These are phyloP conservation scores for Suaeda aralocaspica DNA, from an alignment of 148 eudicot genomes.

Conservation along the genomic window DNA sequence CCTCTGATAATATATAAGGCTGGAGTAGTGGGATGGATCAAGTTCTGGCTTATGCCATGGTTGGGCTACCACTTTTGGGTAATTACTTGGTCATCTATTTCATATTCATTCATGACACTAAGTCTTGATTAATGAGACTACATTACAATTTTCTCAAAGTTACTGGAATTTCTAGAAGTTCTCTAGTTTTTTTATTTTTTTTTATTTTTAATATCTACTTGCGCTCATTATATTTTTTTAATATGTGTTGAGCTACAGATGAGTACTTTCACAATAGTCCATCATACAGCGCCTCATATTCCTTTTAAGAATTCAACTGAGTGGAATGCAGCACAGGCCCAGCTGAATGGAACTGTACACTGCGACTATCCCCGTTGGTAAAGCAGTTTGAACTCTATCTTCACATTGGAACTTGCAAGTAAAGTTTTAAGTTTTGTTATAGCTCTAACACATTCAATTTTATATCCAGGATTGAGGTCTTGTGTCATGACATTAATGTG, in stretches of 20 bases:
- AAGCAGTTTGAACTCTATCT: not conserved
- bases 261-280: constrained; percentile 97
- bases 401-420: not conserved
- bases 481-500: constrained; percentile 85
- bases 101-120: not conserved
- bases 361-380: constrained; percentile 95
- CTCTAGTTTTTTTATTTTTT: not conserved
- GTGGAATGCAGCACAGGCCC: constrained; percentile 96
- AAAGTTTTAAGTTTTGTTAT: not conserved
- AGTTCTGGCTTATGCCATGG: constrained; percentile 98
- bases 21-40: constrained; percentile 85
- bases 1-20: constrained; percentile 70
- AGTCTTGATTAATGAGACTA: not conserved
- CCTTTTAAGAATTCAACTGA: constrained; percentile 67
- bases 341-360: constrained; percentile 92
- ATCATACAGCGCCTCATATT: constrained; percentile 96
- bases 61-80: constrained; percentile 99
- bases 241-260: constrained; percentile 43
- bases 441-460: constrained; percentile 8
- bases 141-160: not conserved
- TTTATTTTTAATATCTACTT: too few species aligned
- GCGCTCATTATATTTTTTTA: constrained; percentile 5
- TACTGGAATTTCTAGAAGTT: not conserved
- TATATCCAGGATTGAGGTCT: constrained; percentile 65
- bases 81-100: constrained; percentile 16